These are phyloP conservation scores for Sarocladium oryzae DNA, from an alignment of 2,329 filamentous ascomycete genomes.

Conservation along the genomic window DNA sequence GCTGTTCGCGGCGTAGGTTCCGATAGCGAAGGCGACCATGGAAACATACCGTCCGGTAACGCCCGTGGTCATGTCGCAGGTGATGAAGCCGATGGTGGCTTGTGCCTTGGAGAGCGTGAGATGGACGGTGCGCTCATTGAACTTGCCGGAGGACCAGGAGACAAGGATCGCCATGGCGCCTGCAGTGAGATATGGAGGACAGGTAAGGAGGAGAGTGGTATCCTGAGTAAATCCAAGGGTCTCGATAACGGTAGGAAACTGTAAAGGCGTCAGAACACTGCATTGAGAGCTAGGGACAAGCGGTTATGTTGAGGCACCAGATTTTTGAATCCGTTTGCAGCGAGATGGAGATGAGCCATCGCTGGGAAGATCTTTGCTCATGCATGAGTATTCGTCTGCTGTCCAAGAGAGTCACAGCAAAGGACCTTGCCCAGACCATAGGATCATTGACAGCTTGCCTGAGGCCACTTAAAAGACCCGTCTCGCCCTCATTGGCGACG, in stretches of 20 bases:
- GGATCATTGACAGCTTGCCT: conserved; percentile 32
- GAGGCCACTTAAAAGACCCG: conserved; percentile 17
- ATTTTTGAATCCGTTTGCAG: conserved; percentile 39
- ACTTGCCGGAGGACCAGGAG: conserved; percentile 27
- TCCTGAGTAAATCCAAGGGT: conserved; percentile 30
- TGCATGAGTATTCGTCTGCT: too few relatives aligned
- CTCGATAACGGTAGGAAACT: too few relatives aligned
- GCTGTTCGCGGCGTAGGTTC: conserved; percentile 27
- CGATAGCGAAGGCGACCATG: conserved; percentile 8
- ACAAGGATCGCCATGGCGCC: conserved; percentile 19
- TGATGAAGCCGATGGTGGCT: conserved; percentile 31
- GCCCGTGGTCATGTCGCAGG: conserved; percentile 18
- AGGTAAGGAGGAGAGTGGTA: conserved; percentile 40
- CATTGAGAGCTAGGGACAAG: conserved; percentile 21
- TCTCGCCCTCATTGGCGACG: conserved; percentile 17
- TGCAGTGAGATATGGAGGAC: conserved; percentile 23
- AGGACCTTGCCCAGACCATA: conserved; percentile 38
- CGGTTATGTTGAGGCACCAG: conserved; percentile 14
- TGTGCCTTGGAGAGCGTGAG: conserved; percentile 32
- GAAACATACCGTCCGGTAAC: conserved; percentile 19
- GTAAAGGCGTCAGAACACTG: too few relatives aligned
- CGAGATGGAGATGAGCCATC: conserved; percentile 44
- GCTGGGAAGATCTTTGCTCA: conserved; percentile 38
- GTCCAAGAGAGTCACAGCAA: too few relatives aligned
- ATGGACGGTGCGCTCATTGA: conserved; percentile 37